Evolutionary conservation across 2,329 filamentous ascomycete genomes (phyloP), one percentile per base, ranked within the genome.

Genomic region (Diaporthe longicolla): DNA sequence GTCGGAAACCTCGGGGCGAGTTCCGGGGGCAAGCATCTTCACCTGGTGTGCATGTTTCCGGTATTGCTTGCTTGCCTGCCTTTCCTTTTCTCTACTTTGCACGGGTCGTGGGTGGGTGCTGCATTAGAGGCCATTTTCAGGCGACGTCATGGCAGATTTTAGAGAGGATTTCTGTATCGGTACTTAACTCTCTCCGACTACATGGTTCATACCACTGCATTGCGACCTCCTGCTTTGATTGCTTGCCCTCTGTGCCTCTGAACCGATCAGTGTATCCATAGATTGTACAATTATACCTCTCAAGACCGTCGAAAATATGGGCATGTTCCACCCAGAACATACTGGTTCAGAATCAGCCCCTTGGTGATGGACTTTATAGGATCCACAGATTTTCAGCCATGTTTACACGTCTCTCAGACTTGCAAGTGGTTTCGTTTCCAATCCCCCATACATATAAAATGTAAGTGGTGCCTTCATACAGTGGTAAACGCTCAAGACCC

Each of bases 41-140:
- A 17, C 17, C 63, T 17, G 43, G 43, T 63, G n/a, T 40, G 45
- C 26, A 32, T 35, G 21, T 71, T 61, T 26, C 43, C 55, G 69
- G 43, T 71, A 43, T 21, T 45, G 24, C 26, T 48, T 11, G 11
- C 29, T 48, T 48, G 45, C 40, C 7, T 43, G 40, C 13, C 40
- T 43, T 43, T 17, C 17, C 15, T 7, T 43, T 43, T 19, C 40
- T 43, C 40, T 43, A 17, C 17, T 43, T 43, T 40, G n/a, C 48
- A 32, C 24, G 45, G 58, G 29, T 35, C 40, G 40, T 43, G 15
- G 15, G 57, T 71, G 57, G 40, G 29, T 32, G 24, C 43, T 55
- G 73, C 73, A 74, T 74, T 72, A 72, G 70, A 74, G 55, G 58
- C 52, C 24, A 35, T 37, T 37, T 24, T 7, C 17, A 43, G 45